Conservation (phyloP, 1,139 yeast species). For the Hansenula lynferdii region DNA sequence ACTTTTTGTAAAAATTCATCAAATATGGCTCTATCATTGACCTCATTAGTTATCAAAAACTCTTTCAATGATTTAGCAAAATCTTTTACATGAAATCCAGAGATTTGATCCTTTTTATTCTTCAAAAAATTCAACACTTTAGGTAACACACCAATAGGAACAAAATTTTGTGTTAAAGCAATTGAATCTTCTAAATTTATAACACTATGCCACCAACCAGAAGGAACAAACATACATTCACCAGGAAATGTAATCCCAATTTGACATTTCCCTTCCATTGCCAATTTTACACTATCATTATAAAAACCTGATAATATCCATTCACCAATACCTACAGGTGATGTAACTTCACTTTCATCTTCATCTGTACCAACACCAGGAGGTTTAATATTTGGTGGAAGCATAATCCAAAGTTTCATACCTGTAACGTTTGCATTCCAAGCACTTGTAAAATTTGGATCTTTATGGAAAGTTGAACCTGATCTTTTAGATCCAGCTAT, state of each 20-base stretch:
- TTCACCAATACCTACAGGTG: slow-evolving; percentile 87
- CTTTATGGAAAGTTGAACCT: slow-evolving; percentile 90
- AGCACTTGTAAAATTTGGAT: slow-evolving; percentile 86
- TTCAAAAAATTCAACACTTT: slow-evolving; percentile 64
- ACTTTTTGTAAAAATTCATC: slow-evolving; percentile 21
- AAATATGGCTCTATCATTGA: slow-evolving; percentile 18
- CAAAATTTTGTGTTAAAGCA: slow-evolving; percentile 85
- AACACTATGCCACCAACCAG: slow-evolving; percentile 97
- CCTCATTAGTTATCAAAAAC: slow-evolving; percentile 20
- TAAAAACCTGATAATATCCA: slow-evolving; percentile 84
- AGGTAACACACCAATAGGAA: slow-evolving; percentile 56
- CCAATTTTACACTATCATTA: slow-evolving; percentile 43
- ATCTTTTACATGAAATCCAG: slow-evolving; percentile 67
- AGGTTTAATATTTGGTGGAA: slow-evolving; percentile 71
- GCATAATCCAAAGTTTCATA: slow-evolving; percentile 81
- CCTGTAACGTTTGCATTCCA: slow-evolving; percentile 84
- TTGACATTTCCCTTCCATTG: slow-evolving; percentile 38
- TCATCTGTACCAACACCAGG: slow-evolving; percentile 82
- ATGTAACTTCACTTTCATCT: slow-evolving; percentile 85
- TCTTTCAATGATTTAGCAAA: slow-evolving; percentile 36
- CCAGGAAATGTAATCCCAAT: slow-evolving; percentile 78
- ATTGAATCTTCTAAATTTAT: slow-evolving; percentile 76
- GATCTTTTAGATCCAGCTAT: slow-evolving; percentile 77
- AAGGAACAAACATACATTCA: slow-evolving; percentile 83
- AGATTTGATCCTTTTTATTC: slow-evolving; percentile 62